Evolutionary conservation across 1,284 basidiomycete genomes (phyloP).

Genomic region (Taiwanofungus camphoratus): DNA sequence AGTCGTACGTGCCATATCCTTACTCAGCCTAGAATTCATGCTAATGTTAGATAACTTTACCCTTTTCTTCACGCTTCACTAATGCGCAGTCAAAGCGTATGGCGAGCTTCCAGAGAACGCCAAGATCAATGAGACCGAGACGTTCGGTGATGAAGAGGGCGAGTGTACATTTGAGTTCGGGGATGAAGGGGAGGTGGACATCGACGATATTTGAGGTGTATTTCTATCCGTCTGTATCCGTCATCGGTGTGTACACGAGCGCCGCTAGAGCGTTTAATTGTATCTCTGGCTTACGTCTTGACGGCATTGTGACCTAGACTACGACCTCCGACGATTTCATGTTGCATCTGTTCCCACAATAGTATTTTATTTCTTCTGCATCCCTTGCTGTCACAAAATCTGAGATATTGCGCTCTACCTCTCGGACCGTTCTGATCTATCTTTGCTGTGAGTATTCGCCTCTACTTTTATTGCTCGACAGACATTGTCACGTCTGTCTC

Average conservation of each 20-base stretch:
- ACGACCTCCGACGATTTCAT: too few species aligned
- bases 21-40: neutral
- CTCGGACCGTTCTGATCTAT: too few species aligned
- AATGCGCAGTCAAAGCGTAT: constrained; percentile 82
- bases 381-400: too few species aligned
- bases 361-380: too few species aligned
- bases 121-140: constrained; percentile 98
- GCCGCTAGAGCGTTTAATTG: constrained; percentile 4
- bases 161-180: constrained; percentile 88
- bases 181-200: constrained; percentile 79
- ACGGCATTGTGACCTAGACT: too few species aligned
- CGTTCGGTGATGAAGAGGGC: constrained; percentile 86
- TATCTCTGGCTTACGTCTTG: constrained; percentile 4
- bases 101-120: constrained; percentile 97
- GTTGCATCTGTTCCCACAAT: too few species aligned
- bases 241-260: constrained; percentile 2
- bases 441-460: too few species aligned
- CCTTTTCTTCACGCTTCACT: constrained; percentile 8
- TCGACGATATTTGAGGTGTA: constrained; percentile 63
- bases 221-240: constrained; percentile 23
- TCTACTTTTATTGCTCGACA: too few species aligned
- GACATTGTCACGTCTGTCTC: too few species aligned
- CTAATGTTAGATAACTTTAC: constrained; percentile 3
- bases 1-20: constrained; percentile 47
- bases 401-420: too few species aligned